phyloP scores from a whole-genome alignment of 1,139 yeast species.

The Pichia sp. region DNA sequence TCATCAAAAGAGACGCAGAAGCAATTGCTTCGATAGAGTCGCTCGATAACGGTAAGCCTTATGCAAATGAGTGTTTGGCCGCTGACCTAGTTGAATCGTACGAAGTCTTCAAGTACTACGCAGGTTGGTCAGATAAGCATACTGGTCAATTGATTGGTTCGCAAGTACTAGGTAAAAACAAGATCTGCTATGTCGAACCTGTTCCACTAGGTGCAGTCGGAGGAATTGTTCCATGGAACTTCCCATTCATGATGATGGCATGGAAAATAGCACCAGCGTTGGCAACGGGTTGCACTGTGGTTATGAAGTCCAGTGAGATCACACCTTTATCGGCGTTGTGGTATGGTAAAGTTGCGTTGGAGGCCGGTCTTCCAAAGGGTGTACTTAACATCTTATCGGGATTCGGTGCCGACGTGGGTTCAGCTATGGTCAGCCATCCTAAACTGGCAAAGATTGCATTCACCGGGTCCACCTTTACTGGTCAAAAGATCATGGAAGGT shows the following conservation, averaged over 20 bases:
- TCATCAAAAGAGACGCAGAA: slow-evolving; percentile 48
- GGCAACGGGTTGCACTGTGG: slow-evolving; percentile 77
- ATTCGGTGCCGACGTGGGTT: slow-evolving; percentile 59
- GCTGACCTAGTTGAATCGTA: slow-evolving; percentile 60
- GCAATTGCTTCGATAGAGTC: slow-evolving; percentile 53
- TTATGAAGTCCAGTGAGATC: slow-evolving; percentile 76
- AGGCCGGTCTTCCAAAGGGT: slow-evolving; percentile 80
- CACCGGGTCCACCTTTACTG: slow-evolving; percentile 84
- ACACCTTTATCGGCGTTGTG: slow-evolving; percentile 77
- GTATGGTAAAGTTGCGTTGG: slow-evolving; percentile 54
- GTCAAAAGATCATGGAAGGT: slow-evolving; percentile 68
- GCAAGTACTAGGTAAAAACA: slow-evolving; percentile 27
- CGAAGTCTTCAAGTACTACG: slow-evolving; percentile 59
- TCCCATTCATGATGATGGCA: slow-evolving; percentile 73
- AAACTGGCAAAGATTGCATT: slow-evolving; percentile 72
- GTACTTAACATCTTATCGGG: slow-evolving; percentile 73
- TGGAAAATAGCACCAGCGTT: slow-evolving; percentile 84
- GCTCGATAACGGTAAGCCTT: slow-evolving; percentile 57
- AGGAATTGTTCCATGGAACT: slow-evolving; percentile 85
- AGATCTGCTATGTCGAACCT: slow-evolving; percentile 53
- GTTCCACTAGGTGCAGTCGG: slow-evolving; percentile 80
- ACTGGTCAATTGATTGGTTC: slow-evolving; percentile 58
- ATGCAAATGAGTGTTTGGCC: slow-evolving; percentile 31
- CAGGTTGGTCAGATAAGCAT: slow-evolving; percentile 82
- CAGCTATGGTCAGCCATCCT: slow-evolving; percentile 54